These are phyloP conservation scores for Leccinum sublutescens DNA, from an alignment of 768 basidiomycete genomes.

Conservation along the genomic window DNA sequence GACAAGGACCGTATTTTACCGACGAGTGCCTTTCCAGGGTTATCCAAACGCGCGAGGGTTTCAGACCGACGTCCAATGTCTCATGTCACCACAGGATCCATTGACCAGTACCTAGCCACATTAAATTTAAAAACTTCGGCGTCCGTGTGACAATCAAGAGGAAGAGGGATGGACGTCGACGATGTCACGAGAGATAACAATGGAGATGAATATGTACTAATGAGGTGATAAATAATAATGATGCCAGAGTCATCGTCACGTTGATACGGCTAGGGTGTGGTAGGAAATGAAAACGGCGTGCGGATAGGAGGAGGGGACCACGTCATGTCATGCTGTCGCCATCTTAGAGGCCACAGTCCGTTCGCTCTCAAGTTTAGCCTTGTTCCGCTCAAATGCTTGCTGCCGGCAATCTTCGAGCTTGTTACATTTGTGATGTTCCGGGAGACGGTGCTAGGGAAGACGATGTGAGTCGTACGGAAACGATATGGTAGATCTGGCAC, in stretches of 20 bases:
- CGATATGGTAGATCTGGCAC: conserved; percentile 27
- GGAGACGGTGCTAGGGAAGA: conserved; percentile 70
- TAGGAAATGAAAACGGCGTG: conserved; percentile 2
- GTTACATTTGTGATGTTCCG: conserved; percentile 83
- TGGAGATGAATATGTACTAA: conserved; percentile 15
- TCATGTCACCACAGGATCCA: conserved; percentile 3
- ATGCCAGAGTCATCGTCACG: conserved; percentile 23
- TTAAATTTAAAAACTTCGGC: not conserved
- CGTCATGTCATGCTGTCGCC: conserved; percentile 58
- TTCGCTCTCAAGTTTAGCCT: conserved; percentile 84
- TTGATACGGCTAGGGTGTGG: conserved; percentile 14
- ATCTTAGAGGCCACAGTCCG: conserved; percentile 86
- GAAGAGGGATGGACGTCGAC: conserved; percentile 5
- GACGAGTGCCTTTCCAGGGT: not conserved
- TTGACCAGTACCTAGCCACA: conserved; percentile 22
- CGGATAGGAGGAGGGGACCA: conserved; percentile 10
- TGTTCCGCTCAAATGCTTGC: conserved; percentile 86
- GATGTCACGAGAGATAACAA: conserved; percentile 11
- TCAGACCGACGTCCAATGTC: not conserved
- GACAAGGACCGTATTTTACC: not conserved
- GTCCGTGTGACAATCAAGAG: conserved; percentile 16
- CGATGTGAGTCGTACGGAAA: conserved; percentile 16
- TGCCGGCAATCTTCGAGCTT: conserved; percentile 83
- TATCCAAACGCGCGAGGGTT: not conserved
- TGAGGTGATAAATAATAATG: conserved; percentile 29